phyloP scores from a whole-genome alignment of 768 basidiomycete species.

The Sarcomyxa edulis region DNA sequence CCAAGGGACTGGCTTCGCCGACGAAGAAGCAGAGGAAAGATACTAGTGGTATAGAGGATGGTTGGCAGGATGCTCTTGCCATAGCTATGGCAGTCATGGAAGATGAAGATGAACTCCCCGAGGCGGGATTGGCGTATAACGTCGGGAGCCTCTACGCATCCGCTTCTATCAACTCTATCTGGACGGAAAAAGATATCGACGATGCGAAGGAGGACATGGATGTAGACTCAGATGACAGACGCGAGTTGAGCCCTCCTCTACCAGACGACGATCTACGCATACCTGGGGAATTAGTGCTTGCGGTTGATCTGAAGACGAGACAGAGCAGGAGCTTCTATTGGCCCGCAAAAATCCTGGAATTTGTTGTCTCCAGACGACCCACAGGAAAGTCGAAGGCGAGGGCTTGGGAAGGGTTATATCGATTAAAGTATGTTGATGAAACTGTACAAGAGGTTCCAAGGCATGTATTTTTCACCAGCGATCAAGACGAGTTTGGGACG shows the following conservation, averaged over 20 bases:
- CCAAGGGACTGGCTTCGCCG: no score
- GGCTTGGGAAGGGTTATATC: conserved; percentile 45
- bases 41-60: conserved; percentile 22
- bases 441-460: conserved; percentile 34
- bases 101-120: conserved; percentile 43
- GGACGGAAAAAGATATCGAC: conserved; percentile 17
- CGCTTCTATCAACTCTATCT: conserved; percentile 7
- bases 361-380: conserved; percentile 36
- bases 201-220: conserved; percentile 16
- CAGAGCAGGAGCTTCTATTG: conserved; percentile 45
- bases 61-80: conserved; percentile 45
- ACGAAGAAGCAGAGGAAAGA: conserved; percentile 39
- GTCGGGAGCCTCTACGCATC: conserved; percentile 6
- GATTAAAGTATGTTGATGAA: conserved; percentile 56
- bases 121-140: conserved; percentile 23
- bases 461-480: conserved; percentile 50
- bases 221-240: conserved; percentile 7
- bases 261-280: conserved; percentile 47
- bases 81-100: conserved; percentile 40
- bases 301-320: conserved; percentile 32
- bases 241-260: conserved; percentile 33
- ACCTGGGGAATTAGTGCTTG: conserved; percentile 66
- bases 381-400: conserved; percentile 22
- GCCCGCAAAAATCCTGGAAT: conserved; percentile 60
- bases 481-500: conserved; percentile 54